Base-by-base conservation (phyloP, 106 monocot genomes). In the Iris macrosiphon region DNA sequence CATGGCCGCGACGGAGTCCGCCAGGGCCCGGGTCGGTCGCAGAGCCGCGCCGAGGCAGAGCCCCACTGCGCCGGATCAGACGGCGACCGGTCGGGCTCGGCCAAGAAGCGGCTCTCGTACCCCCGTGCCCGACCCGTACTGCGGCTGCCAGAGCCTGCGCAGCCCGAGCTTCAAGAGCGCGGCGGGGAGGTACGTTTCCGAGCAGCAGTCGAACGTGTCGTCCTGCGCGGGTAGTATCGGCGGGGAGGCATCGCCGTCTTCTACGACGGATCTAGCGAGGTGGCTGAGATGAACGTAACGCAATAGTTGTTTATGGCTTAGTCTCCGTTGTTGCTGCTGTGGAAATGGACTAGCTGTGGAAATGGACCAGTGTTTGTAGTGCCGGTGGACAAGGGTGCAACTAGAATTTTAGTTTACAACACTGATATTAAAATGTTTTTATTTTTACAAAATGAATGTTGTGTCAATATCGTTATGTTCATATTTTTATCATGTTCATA, bases 1-100 rank as follows among this genome's bases (percentile, higher is more conserved):
- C 75, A 92, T 92, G 92, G 79, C 82, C 12, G 79, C 92, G 31
- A 92, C 92, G 56, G 92, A 86, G 71, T 92, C 92, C 8, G 87
- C 92, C 5, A 87, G 83, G 67, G 92, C 92, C 26, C 57, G 82
- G 49, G 4, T 77, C 47, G 92, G 25, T 83, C 92, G 7, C 92
- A 92, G 72, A 92, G 92, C n/a, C 48, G 79, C 92, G 32, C 92
- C 92, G 20, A 57, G 82, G 31, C 92, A 92, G 64, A 51, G 92
- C 25, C 74, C 82, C 4, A 57, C 60, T 23, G 83, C 92, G 30
- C 86, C 87, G n/a, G 92, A 92, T n/a, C n/a, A n/a, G n/a, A n/a
- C 68, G 31, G 62, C 29, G 92, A 87, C 1, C 52, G 63, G 15
- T 31, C 18, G 17, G 69, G 64, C 7, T 74, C 71, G 0, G 81